A percentile compares a stretch with the other conserved stretches of the same genome.
Evolutionary conservation across 2,329 filamentous ascomycete species (phyloP).

Genomic region (Parasarocladium wereldwijsianum): DNA sequence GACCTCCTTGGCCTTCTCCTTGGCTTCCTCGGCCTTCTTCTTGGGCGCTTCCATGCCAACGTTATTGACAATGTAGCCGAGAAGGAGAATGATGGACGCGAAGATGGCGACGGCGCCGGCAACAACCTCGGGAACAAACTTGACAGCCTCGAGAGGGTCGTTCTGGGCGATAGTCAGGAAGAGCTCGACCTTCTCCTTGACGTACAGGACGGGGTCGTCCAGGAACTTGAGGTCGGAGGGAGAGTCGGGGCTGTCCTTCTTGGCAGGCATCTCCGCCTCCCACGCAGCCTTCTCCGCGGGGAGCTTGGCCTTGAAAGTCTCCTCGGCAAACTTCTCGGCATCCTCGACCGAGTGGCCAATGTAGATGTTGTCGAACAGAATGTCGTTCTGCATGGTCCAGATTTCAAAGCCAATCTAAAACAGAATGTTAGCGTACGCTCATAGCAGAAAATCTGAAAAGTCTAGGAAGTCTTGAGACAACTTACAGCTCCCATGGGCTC

Average conservation of each 20-base stretch:
- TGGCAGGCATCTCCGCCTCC: constrained; percentile 66
- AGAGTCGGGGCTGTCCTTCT: constrained; percentile 46
- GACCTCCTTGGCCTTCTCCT: constrained; percentile 61
- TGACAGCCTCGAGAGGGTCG: constrained; percentile 71
- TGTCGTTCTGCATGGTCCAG: constrained; percentile 99
- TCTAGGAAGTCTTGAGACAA: constrained; percentile 16
- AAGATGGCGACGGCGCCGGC: constrained; percentile 60
- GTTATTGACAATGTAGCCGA: constrained; percentile 52
- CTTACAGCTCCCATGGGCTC: constrained; percentile 95
- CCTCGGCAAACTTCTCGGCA: constrained; percentile 72
- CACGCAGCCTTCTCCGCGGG: constrained; percentile 68
- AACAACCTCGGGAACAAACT: constrained; percentile 83
- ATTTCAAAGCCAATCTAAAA: constrained; percentile 89
- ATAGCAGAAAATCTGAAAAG: too few species aligned
- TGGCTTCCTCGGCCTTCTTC: constrained; percentile 48
- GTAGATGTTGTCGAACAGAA: constrained; percentile 99
- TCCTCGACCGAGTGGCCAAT: constrained; percentile 94
- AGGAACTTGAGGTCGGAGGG: constrained; percentile 72
- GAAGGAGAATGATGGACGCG: constrained; percentile 55
- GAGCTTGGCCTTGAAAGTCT: constrained; percentile 85
- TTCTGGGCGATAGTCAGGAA: constrained; percentile 74
- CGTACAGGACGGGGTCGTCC: constrained; percentile 75
- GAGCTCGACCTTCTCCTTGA: constrained; percentile 85
- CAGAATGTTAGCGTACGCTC: constrained; percentile 8
- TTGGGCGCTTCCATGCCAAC: constrained; percentile 55